Conservation (phyloP, 495 filamentous ascomycete species). For the Talaromyces proteolyticus region DNA sequence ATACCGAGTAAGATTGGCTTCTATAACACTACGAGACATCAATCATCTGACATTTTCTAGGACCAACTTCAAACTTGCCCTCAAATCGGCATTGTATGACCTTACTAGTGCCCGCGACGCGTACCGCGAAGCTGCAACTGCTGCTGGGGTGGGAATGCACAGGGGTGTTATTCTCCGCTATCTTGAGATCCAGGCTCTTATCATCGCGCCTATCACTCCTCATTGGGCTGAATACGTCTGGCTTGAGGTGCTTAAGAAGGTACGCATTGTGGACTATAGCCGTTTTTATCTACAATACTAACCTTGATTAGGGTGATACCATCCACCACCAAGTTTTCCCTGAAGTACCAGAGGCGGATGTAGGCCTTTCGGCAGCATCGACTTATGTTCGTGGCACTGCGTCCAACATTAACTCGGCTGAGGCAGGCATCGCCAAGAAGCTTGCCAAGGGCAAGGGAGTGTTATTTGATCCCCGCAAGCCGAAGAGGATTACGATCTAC, state of each 20-base stretch:
- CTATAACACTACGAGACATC: neutral
- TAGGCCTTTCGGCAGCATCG: constrained; percentile 64
- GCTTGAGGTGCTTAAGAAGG: constrained; percentile 79
- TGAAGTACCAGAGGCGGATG: constrained; percentile 52
- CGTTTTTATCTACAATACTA: constrained; percentile 14
- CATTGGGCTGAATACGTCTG: constrained; percentile 96
- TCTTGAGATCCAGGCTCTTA: constrained; percentile 78
- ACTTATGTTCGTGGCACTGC: constrained; percentile 73
- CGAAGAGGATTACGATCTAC: constrained; percentile 89
- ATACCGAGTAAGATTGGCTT: constrained; percentile 51
- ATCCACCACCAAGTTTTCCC: constrained; percentile 82
- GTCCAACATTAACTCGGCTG: constrained; percentile 79
- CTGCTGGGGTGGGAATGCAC: constrained; percentile 78
- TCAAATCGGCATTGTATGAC: constrained; percentile 88
- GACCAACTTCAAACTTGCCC: constrained; percentile 83
- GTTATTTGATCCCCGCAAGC: constrained; percentile 79
- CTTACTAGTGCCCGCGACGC: constrained; percentile 79
- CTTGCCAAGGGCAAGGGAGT: constrained; percentile 81
- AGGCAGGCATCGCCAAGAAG: constrained; percentile 73
- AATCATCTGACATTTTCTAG: constrained; percentile 31
- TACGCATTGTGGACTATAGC: constrained; percentile 15
- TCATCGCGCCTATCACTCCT: constrained; percentile 75
- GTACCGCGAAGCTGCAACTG: constrained; percentile 75
- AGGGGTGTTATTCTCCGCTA: constrained; percentile 68
- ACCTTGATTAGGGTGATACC: constrained; percentile 38